Conservation (phyloP, 192 early-diverging fungal species). For the Helicostylum pulchrum region DNA sequence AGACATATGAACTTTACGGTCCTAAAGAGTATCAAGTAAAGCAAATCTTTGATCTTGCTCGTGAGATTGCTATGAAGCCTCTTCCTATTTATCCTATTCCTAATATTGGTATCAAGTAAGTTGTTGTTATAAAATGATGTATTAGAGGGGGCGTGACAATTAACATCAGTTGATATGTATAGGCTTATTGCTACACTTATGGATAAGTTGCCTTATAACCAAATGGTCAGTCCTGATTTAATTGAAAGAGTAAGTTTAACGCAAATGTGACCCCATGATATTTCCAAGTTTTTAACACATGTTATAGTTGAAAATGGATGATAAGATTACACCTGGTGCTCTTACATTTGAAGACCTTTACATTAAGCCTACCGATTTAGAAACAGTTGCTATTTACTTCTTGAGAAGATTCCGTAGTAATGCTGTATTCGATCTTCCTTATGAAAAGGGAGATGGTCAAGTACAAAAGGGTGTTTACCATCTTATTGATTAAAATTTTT, state of each 20-base stretch:
- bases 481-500: constrained; percentile 39
- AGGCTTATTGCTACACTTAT: constrained; percentile 54
- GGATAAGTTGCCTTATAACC: constrained; percentile 71
- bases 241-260: constrained; percentile 65
- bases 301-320: constrained; percentile 64
- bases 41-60: constrained; percentile 70
- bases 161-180: background rate
- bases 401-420: constrained; percentile 78
- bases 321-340: constrained; percentile 61
- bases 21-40: constrained; percentile 70
- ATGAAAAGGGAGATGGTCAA: constrained; percentile 47
- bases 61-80: constrained; percentile 53
- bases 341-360: constrained; percentile 85
- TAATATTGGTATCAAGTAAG: constrained; percentile 62
- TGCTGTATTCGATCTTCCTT: constrained; percentile 53
- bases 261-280: background rate
- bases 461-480: constrained; percentile 51
- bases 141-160: too few relatives aligned
- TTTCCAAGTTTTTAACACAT: constrained; percentile 9
- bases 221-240: constrained; percentile 78
- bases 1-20: constrained; percentile 89
- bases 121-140: background rate
- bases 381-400: constrained; percentile 79
- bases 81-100: constrained; percentile 57
- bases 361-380: constrained; percentile 77